A percentile compares a stretch with the other conserved stretches of the same genome.
phyloP scores from a whole-genome alignment of 305 asterid genomes.

The Vinca major region DNA sequence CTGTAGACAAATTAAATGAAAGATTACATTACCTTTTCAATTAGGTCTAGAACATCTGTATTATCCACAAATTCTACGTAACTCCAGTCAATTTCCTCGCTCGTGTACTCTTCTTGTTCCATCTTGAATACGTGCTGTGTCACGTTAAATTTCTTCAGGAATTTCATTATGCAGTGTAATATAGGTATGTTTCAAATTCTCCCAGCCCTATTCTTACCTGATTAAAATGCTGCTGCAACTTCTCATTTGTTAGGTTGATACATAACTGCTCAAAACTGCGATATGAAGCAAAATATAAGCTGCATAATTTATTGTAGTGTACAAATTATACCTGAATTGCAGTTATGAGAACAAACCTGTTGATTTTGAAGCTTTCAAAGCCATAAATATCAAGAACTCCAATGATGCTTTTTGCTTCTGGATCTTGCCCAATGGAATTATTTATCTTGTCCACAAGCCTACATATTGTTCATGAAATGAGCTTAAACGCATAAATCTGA shows the following conservation, averaged over 20 bases:
- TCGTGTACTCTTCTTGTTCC: constrained; percentile 94
- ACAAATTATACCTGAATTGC: neutral
- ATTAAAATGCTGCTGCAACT: constrained; percentile 95
- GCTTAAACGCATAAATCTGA: neutral
- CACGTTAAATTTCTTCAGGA: constrained; percentile 15
- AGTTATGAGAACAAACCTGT: constrained; percentile 40
- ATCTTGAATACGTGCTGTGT: constrained; percentile 91
- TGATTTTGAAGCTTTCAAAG: constrained; percentile 88
- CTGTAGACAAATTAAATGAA: constrained; percentile 13
- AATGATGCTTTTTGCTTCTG: constrained; percentile 71
- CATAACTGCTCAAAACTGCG: constrained; percentile 88
- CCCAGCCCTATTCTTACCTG: constrained; percentile 38
- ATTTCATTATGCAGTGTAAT: constrained; percentile 7
- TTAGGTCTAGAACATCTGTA: constrained; percentile 86
- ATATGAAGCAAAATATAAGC: constrained; percentile 10
- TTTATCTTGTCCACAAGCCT: constrained; percentile 96
- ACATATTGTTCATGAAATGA: constrained; percentile 13
- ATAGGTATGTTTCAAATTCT: constrained; percentile 10
- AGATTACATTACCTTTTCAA: constrained; percentile 59
- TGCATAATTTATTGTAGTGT: constrained; percentile 23
- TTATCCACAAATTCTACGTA: constrained; percentile 90
- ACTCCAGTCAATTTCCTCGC: constrained; percentile 93
- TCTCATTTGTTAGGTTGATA: constrained; percentile 87
- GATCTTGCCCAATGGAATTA: constrained; percentile 84
- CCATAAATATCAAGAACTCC: constrained; percentile 94